phyloP scores from a whole-genome alignment of 169 alveolate genomes.

The Babesia sp. region DNA sequence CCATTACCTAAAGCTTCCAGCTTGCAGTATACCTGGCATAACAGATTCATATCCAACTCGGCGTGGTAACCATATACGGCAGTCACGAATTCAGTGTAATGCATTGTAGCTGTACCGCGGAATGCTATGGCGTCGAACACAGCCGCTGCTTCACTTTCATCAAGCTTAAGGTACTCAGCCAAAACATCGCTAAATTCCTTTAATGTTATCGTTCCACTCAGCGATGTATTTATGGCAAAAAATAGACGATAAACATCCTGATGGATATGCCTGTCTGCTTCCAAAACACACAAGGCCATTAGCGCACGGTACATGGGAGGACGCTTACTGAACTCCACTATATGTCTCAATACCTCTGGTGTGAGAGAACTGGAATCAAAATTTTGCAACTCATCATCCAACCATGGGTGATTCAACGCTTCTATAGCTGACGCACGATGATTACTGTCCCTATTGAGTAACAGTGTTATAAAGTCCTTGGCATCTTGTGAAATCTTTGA shows the following conservation, averaged over 20 bases:
- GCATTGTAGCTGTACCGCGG: slow-evolving; percentile 54
- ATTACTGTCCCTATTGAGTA: slow-evolving; percentile 52
- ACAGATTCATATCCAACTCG: slow-evolving; percentile 21
- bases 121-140: slow-evolving; percentile 49
- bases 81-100: slow-evolving; percentile 60
- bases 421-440: slow-evolving; percentile 50
- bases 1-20: slow-evolving; percentile 58
- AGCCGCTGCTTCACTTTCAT: slow-evolving; percentile 30
- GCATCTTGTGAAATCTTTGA: slow-evolving; percentile 43
- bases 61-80: slow-evolving; percentile 52
- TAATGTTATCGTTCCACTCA: slow-evolving; percentile 49
- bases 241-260: slow-evolving; percentile 41
- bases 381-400: slow-evolving; percentile 20
- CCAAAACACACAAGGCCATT: slow-evolving; percentile 47
- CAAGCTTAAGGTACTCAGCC: slow-evolving; percentile 18
- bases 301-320: slow-evolving; percentile 59
- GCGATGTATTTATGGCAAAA: slow-evolving; percentile 53
- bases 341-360: slow-evolving; percentile 38
- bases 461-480: slow-evolving; percentile 50
- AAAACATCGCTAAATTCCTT: slow-evolving; percentile 40
- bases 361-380: slow-evolving; percentile 23
- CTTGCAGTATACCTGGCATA: slow-evolving; percentile 48
- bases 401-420: slow-evolving; percentile 63
- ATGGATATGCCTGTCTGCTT: slow-evolving; percentile 39
- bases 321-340: slow-evolving; percentile 31